Percentiles rank a stretch among this genome's conserved stretches.
Conservation (phyloP, 2,329 filamentous ascomycete species). For the Chaetomium sp. region DNA sequence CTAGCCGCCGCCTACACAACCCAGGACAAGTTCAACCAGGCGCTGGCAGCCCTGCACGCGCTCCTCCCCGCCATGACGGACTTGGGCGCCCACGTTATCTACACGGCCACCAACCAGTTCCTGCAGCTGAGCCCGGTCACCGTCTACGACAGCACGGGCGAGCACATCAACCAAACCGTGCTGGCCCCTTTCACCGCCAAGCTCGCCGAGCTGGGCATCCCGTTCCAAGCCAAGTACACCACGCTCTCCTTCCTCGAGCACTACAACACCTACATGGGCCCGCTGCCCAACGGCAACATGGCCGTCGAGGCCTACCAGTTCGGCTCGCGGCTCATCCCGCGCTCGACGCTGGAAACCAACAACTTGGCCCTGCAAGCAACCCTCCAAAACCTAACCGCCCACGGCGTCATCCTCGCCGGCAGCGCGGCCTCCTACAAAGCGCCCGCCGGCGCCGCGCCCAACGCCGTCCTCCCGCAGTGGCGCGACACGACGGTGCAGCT, state of each 20-base stretch:
- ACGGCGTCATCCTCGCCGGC: slow-evolving; percentile 39
- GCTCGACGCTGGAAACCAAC: slow-evolving; percentile 32
- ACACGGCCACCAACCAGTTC: slow-evolving; percentile 40
- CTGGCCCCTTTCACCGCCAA: slow-evolving; percentile 48
- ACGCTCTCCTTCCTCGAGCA: slow-evolving; percentile 45
- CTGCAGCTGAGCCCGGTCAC: slow-evolving; percentile 52
- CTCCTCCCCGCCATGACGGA: slow-evolving; percentile 52
- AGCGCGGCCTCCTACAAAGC: slow-evolving; percentile 20
- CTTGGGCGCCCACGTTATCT: slow-evolving; percentile 46
- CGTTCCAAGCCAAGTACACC: slow-evolving; percentile 25
- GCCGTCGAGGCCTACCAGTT: slow-evolving; percentile 34
- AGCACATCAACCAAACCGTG: slow-evolving; percentile 45
- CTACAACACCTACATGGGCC: slow-evolving; percentile 46
- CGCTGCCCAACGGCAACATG: slow-evolving; percentile 42
- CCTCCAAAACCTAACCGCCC: slow-evolving; percentile 37
- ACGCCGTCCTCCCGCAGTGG: slow-evolving; percentile 46
- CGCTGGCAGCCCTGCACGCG: slow-evolving; percentile 49
- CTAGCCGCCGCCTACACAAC: slow-evolving; percentile 42
- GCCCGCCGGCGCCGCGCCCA: slow-evolving; percentile 27
- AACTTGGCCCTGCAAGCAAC: slow-evolving; percentile 35
- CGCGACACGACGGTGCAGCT: slow-evolving; percentile 40
- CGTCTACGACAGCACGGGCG: slow-evolving; percentile 47
- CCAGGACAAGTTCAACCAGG: slow-evolving; percentile 49
- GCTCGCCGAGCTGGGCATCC: slow-evolving; percentile 44
- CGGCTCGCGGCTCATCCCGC: slow-evolving; percentile 48